A percentile compares a stretch with the other conserved stretches of the same genome.
Evolutionary conservation across 805 yeast genomes (phyloP).

Genomic region (Brettanomyces bruxellensis): DNA sequence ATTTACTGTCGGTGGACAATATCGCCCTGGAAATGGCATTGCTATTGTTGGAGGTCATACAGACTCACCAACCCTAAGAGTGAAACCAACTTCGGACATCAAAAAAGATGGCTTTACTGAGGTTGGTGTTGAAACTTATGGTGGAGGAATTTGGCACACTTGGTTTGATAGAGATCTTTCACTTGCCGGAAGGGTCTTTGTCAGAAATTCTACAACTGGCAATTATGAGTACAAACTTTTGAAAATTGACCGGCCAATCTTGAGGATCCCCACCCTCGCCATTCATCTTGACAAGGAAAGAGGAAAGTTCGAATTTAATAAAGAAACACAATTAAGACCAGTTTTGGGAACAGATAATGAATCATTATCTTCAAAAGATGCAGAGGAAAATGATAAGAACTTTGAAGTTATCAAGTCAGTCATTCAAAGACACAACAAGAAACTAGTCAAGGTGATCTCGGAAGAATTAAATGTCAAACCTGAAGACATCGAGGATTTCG

Average conservation of each 20-base stretch:
- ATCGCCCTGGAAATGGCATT: conserved; percentile 71
- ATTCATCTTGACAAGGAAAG: conserved; percentile 80
- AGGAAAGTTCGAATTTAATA: conserved; percentile 75
- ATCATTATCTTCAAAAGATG: conserved; percentile 3
- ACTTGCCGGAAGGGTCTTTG: conserved; percentile 85
- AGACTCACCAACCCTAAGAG: conserved; percentile 82
- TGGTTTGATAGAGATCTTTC: conserved; percentile 96
- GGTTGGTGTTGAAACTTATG: conserved; percentile 89
- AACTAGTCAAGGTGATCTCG: conserved; percentile 62
- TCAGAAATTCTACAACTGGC: conserved; percentile 37
- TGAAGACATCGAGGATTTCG: conserved; percentile 79
- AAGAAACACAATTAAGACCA: conserved; percentile 79
- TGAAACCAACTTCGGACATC: conserved; percentile 78
- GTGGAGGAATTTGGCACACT: conserved; percentile 94
- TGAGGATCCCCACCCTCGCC: conserved; percentile 91
- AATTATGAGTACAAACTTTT: conserved; percentile 57
- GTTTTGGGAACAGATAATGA: conserved; percentile 53
- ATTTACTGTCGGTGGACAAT: conserved; percentile 67
- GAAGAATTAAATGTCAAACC: conserved; percentile 44
- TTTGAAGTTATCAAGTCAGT: conserved; percentile 59
- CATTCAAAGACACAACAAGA: conserved; percentile 67
- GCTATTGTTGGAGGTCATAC: conserved; percentile 95
- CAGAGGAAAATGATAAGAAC: conserved; percentile 17
- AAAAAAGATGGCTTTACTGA: conserved; percentile 69
- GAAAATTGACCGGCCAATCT: conserved; percentile 72